Evolutionary conservation across 345 rosid species (phyloP).

Genomic region (Eucalyptus decipiens): DNA sequence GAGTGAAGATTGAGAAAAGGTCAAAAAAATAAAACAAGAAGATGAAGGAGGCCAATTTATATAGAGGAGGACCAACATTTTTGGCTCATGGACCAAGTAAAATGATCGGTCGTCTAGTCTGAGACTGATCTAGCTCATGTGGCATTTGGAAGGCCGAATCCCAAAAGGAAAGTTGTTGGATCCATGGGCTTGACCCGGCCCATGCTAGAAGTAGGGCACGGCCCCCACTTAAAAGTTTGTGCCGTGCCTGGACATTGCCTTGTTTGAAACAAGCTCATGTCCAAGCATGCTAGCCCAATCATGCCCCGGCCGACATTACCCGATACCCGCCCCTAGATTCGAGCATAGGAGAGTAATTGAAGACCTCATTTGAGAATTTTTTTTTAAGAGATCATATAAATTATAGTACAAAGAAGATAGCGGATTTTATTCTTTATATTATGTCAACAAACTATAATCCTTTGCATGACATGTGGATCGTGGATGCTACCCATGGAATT

Average conservation of each 20-base stretch:
- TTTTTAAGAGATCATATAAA: neutral
- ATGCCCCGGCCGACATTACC: neutral
- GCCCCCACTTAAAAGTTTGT: neutral
- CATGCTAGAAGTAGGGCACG: neutral
- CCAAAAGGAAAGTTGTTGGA: neutral
- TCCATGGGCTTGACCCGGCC: neutral
- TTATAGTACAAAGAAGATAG: neutral
- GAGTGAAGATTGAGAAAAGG: neutral
- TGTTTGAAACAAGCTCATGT: neutral
- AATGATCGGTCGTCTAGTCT: neutral
- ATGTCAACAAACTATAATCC: neutral
- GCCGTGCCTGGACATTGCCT: neutral
- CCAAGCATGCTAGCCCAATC: neutral
- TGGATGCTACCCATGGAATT: neutral
- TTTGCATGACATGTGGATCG: neutral
- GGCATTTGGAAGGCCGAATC: neutral
- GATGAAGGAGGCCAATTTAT: neutral
- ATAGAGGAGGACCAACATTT: neutral
- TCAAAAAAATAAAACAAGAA: neutral
- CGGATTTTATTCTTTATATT: neutral
- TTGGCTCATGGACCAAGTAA: neutral
- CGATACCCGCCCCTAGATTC: neutral
- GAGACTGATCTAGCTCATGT: neutral
- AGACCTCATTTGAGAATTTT: neutral
- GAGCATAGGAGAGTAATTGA: neutral